Conservation (phyloP, 768 basidiomycete genomes). For the Fistulinella prunicolor region DNA sequence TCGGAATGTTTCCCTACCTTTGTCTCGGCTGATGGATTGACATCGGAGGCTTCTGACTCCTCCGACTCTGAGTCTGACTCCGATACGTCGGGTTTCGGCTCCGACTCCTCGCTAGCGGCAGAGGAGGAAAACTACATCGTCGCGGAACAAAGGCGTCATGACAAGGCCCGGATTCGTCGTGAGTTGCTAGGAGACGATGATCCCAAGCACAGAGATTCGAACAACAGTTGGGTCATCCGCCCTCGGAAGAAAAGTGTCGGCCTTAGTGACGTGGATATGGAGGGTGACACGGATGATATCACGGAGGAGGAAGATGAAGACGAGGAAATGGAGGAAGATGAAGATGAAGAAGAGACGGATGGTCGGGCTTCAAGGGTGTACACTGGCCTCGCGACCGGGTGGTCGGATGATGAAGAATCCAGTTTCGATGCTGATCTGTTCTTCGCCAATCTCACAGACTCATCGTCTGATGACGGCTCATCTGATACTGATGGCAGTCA, state of each 20-base stretch:
- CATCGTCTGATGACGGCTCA: slow-evolving; percentile 37
- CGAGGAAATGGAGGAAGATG: slow-evolving; percentile 37
- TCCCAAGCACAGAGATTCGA: slow-evolving; percentile 38
- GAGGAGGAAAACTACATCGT: slow-evolving; percentile 64
- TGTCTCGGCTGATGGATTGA: slow-evolving; percentile 58
- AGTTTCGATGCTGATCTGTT: slow-evolving; percentile 82
- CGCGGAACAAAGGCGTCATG: slow-evolving; percentile 43
- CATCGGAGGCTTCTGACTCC: slow-evolving; percentile 49
- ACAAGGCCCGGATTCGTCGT: slow-evolving; percentile 54
- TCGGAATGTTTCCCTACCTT: slow-evolving; percentile 60
- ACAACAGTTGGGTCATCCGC: slow-evolving; percentile 65
- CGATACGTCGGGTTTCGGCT: slow-evolving; percentile 39
- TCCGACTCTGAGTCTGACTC: slow-evolving; percentile 38
- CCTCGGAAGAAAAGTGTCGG: slow-evolving; percentile 71
- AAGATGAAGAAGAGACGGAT: slow-evolving; percentile 48
- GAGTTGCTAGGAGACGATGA: slow-evolving; percentile 57
- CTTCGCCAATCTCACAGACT: slow-evolving; percentile 73
- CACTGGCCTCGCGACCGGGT: slow-evolving; percentile 67
- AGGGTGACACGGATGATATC: slow-evolving; percentile 53
- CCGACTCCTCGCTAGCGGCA: slow-evolving; percentile 55
- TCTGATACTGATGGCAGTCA: slow-evolving; percentile 47
- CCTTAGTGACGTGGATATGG: slow-evolving; percentile 60
- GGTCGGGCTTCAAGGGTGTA: slow-evolving; percentile 42
- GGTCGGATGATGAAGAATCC: slow-evolving; percentile 77
- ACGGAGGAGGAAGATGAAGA: slow-evolving; percentile 58